These are phyloP conservation scores for Verbena officinalis DNA, from an alignment of 257 asterid genomes.

Conservation along the genomic window DNA sequence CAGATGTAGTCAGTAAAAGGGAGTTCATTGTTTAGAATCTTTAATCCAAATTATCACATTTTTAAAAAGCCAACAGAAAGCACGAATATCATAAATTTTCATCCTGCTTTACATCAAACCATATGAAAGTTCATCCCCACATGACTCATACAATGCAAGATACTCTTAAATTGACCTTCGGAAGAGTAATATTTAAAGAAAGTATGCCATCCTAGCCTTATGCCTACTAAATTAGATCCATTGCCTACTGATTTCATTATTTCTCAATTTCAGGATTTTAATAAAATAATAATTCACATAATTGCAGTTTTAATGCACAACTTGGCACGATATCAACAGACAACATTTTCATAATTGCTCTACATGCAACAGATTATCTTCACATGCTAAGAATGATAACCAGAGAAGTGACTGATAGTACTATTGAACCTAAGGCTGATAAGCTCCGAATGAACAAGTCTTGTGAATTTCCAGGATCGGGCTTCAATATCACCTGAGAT, in stretches of 20 bases:
- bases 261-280: background rate
- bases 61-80: background rate
- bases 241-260: background rate
- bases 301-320: background rate
- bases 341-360: slow-evolving; percentile 2
- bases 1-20: background rate
- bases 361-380: slow-evolving; percentile 21
- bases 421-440: slow-evolving; percentile 81
- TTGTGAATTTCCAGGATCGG: slow-evolving; percentile 98
- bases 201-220: background rate
- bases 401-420: slow-evolving; percentile 21
- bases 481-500: slow-evolving; percentile 94
- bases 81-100: background rate
- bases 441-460: slow-evolving; percentile 94
- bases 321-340: background rate
- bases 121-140: background rate
- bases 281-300: background rate
- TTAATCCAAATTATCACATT: background rate
- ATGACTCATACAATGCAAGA: background rate
- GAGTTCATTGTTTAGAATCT: background rate
- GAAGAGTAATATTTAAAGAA: background rate
- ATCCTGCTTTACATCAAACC: slow-evolving; percentile 2
- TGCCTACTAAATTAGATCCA: slow-evolving; percentile 13
- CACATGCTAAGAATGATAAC: slow-evolving; percentile 13
- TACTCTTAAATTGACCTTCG: background rate